Conservation (phyloP, 148 eudicot species). For the Pharnaceum exiguum region DNA sequence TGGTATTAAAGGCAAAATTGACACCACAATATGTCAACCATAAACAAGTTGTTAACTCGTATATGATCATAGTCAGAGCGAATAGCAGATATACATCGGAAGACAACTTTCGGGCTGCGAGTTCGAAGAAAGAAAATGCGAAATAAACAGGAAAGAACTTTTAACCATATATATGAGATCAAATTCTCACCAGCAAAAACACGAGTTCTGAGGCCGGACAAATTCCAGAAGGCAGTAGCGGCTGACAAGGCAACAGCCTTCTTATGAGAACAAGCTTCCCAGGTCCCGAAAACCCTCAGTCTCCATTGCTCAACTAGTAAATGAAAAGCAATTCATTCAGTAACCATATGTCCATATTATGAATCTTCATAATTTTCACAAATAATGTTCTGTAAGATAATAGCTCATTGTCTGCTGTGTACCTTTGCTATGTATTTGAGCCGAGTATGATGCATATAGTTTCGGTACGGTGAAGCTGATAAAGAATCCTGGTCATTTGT, state of each 20-base stretch:
- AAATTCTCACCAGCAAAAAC: constrained; percentile 57
- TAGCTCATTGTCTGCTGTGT: not conserved
- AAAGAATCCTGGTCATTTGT: constrained; percentile 63
- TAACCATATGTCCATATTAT: not conserved
- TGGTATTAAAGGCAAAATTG: too few species aligned
- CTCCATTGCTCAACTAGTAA: constrained; percentile 46
- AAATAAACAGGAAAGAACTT: too few species aligned
- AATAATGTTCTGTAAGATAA: not conserved
- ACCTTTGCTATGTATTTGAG: constrained; percentile 53
- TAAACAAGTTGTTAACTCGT: too few species aligned
- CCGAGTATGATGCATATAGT: constrained; percentile 54
- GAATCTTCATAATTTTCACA: not conserved
- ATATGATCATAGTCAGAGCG: too few species aligned
- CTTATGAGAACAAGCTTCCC: constrained; percentile 81
- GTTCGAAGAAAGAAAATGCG: too few species aligned
- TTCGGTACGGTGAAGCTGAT: constrained; percentile 78
- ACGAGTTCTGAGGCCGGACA: constrained; percentile 66
- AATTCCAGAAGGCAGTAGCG: constrained; percentile 82
- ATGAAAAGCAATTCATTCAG: constrained; percentile 15
- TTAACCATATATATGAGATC: not conserved
- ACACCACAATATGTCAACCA: too few species aligned
- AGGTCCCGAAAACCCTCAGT: constrained; percentile 45
- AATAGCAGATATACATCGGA: too few species aligned
- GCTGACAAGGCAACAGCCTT: constrained; percentile 62
- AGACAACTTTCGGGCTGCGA: too few species aligned